These are phyloP conservation scores for Avicennia marina DNA, from an alignment of 257 asterid genomes.

Conservation along the genomic window DNA sequence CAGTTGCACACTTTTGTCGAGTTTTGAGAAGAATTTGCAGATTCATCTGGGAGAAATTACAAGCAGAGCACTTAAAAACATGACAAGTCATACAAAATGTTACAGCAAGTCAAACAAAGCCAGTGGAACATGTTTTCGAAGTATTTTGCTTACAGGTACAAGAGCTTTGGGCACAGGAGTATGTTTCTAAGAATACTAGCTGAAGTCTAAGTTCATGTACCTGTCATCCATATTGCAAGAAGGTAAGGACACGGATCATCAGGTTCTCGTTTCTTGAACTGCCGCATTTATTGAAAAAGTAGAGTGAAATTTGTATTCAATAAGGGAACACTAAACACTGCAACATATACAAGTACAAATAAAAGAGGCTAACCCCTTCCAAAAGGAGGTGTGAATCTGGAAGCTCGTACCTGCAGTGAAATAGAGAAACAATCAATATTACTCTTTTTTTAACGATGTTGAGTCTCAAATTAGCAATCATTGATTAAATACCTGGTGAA, in stretches of 20 bases:
- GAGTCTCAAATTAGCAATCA: too few species aligned
- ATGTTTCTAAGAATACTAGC: too few species aligned
- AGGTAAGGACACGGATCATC: slow-evolving; percentile 54
- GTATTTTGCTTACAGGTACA: too few species aligned
- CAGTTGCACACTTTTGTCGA: neutral
- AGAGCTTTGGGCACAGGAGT: too few species aligned
- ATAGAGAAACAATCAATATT: neutral
- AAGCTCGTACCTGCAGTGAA: slow-evolving; percentile 48
- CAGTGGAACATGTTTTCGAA: too few species aligned
- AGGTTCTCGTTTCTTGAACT: slow-evolving; percentile 41
- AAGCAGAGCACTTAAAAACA: too few species aligned
- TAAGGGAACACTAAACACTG: too few species aligned
- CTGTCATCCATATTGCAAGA: slow-evolving; percentile 40
- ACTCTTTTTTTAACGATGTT: too few species aligned
- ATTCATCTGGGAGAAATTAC: slow-evolving; percentile 12
- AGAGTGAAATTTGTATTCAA: neutral
- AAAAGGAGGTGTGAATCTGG: slow-evolving; percentile 58
- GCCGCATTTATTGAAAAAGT: neutral
- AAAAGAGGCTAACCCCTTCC: slow-evolving; percentile 31
- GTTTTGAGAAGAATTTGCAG: slow-evolving; percentile 9
- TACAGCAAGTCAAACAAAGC: too few species aligned
- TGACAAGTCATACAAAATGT: too few species aligned
- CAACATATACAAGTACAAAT: neutral
- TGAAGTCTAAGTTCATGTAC: slow-evolving; percentile 30
- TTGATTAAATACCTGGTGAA: too few species aligned